Base-by-base conservation (phyloP, 2,329 filamentous ascomycete genomes). In the Mycosphaerella sp. region DNA sequence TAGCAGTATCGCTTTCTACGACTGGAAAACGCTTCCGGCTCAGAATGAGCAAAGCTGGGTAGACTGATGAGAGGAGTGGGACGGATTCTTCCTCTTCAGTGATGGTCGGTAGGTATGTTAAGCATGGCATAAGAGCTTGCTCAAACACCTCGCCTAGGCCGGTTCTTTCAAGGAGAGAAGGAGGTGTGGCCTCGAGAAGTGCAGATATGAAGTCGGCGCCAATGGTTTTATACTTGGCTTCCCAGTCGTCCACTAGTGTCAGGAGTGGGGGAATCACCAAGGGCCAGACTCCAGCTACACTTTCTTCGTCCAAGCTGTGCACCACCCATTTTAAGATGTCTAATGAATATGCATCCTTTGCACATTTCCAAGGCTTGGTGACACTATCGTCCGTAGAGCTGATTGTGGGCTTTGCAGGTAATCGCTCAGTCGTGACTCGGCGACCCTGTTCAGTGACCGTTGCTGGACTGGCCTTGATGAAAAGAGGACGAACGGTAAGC, bases 21-120 rank as follows among this genome's bases (percentile, higher is more conserved):
- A 29, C 21, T 21, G 70, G 64, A 70, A 74, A 70, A 56, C 73
- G 58, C 64, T 79, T 70, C 44, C 72, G 62, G 6, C 75, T 68
- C 5, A 95, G 76, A 0, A 73, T 72, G 14, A 86, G 71, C 2
- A 95, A 74, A 1, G 84, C 83, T 6, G 78, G 75, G 60, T 90
- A 95, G 0, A 86, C 82, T 6, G 78, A 75, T 5, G 69, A 65
- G 1, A 95, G 77, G 2, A 96, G 72, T 1, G 66, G 64, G 1
- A 86, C 66, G 3, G 87, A 87, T 53, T 93, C 86, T 0, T 77
- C 67, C 64, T 88, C 85, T 0, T 87, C 83, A 0, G 89, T 95
- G 41, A 95, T 74, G 10, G 78, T 82, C 0, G 92, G 91, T 5
- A 95, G 76, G 63, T 83, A 87, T 6, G 85, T 77, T n/a, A 95